These are phyloP conservation scores for Carex sylvatica DNA, from an alignment of 202 grass and related monocot genomes.

Conservation along the genomic window DNA sequence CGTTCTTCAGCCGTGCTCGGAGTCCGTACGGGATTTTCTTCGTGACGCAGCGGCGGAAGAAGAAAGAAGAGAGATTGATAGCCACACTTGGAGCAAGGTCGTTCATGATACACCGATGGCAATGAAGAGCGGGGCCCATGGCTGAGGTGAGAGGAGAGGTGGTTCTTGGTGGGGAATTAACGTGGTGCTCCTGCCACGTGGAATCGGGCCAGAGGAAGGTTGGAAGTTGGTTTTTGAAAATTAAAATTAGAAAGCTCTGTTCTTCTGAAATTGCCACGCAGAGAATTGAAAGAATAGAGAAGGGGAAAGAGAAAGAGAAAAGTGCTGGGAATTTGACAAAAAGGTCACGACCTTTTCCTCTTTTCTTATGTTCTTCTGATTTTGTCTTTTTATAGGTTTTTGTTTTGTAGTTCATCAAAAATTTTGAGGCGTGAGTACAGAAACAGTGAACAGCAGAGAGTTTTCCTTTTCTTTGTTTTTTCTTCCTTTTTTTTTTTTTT, in stretches of 20 bases:
- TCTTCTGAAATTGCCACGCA: background rate
- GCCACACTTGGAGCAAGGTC: background rate
- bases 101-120: background rate
- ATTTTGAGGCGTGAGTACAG: slow-evolving; percentile 22
- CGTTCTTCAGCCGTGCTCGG: slow-evolving; percentile 52
- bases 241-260: slow-evolving; percentile 20
- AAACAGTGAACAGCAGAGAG: slow-evolving; percentile 20
- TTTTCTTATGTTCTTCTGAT: slow-evolving; percentile 19
- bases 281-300: background rate
- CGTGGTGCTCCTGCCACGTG: background rate
- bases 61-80: background rate
- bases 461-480: background rate
- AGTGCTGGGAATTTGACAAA: slow-evolving; percentile 1
- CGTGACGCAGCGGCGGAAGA: background rate
- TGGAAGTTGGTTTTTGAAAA: background rate
- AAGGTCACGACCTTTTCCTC: slow-evolving; percentile 12
- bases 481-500: background rate
- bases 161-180: background rate
- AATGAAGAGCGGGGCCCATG: background rate
- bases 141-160: background rate
- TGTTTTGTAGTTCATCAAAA: slow-evolving; percentile 23
- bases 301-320: background rate
- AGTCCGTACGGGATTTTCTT: slow-evolving; percentile 49
- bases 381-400: slow-evolving; percentile 31
- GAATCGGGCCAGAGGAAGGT: background rate